Percentiles rank a stretch among this genome's conserved stretches.
phyloP scores from a whole-genome alignment of 352 stramenopile genomes.

The Globisporangium nodosum region DNA sequence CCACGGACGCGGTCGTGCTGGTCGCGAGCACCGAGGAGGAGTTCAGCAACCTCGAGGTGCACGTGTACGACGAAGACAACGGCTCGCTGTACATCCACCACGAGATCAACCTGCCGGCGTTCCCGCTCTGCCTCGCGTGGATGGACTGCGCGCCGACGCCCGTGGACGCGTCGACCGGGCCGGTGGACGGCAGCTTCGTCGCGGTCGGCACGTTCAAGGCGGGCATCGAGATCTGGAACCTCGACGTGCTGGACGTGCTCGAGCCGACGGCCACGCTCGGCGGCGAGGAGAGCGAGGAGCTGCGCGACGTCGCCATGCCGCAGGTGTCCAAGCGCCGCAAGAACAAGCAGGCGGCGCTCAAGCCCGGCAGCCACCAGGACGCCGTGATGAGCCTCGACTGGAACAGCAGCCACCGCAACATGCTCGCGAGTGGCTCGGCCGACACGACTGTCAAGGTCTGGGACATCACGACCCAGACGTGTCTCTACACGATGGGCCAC shows the following conservation, averaged over 20 bases:
- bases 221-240: conserved; percentile 99
- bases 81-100: conserved; percentile 99
- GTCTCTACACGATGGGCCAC: conserved; percentile 95
- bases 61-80: conserved; percentile 97
- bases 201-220: conserved; percentile 99
- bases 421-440: conserved; percentile 96
- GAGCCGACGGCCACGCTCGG: conserved; percentile 95
- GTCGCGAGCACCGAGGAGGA: conserved; percentile 98
- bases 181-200: conserved; percentile 93
- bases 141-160: conserved; percentile 88
- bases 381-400: conserved; percentile 98
- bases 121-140: conserved; percentile 97
- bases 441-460: conserved; percentile 98
- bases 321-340: conserved; percentile 72
- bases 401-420: conserved; percentile 96
- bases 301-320: conserved; percentile 74
- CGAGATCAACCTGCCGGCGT: conserved; percentile 98
- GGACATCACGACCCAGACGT: conserved; percentile 90
- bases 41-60: conserved; percentile 97
- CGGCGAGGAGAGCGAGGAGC: conserved; percentile 84
- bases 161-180: conserved; percentile 47
- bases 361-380: conserved; percentile 94
- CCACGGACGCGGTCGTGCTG: conserved; percentile 93
- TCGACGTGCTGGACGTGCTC: conserved; percentile 98
- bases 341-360: conserved; percentile 64